These are phyloP conservation scores for Scedosporium aurantiacum DNA, from an alignment of 2,329 filamentous ascomycete species.

Conservation along the genomic window DNA sequence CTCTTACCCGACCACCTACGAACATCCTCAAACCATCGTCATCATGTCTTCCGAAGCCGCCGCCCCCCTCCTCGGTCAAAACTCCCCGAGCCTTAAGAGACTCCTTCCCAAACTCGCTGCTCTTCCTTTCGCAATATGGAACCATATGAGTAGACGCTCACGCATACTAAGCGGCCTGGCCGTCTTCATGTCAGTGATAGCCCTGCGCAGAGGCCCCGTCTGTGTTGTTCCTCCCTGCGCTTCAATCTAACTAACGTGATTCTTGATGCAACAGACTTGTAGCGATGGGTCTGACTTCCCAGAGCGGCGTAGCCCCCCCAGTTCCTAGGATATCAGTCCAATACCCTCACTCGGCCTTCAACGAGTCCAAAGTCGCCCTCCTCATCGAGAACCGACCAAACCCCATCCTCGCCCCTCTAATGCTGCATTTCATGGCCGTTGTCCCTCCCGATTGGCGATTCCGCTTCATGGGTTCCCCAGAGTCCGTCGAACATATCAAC, in stretches of 20 bases:
- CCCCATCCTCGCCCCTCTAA: constrained; percentile 38
- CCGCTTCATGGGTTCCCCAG: constrained; percentile 40
- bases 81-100: not conserved
- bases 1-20: not conserved
- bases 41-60: constrained; percentile 2
- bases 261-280: constrained; percentile 7
- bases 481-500: constrained; percentile 34
- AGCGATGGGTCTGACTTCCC: constrained; percentile 13
- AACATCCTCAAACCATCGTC: not conserved
- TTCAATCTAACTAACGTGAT: not conserved
- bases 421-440: constrained; percentile 45
- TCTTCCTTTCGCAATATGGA: constrained; percentile 18
- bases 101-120: constrained; percentile 10
- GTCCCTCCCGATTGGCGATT: constrained; percentile 47
- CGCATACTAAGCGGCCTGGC: constrained; percentile 17
- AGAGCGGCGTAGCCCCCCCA: constrained; percentile 13
- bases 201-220: not conserved
- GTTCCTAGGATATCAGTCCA: constrained; percentile 21
- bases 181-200: constrained; percentile 19
- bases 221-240: not conserved
- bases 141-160: constrained; percentile 22
- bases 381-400: constrained; percentile 41
- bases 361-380: constrained; percentile 41
- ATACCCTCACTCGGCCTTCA: constrained; percentile 27
- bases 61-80: not conserved